phyloP scores from a whole-genome alignment of 139 green algal species.

The Asterochloris sp. region DNA sequence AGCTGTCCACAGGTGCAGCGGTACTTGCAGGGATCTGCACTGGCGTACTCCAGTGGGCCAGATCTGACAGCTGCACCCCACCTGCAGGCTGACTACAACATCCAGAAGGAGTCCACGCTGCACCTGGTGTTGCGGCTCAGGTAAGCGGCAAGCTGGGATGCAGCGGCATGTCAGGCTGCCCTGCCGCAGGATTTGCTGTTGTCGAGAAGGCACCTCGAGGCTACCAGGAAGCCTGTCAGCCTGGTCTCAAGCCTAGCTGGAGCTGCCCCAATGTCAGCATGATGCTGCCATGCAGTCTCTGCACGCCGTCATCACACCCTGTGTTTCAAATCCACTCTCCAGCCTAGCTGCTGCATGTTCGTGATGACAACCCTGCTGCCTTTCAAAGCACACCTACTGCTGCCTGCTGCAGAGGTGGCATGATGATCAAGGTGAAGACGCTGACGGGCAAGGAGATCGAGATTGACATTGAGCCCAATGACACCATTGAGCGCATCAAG shows the following conservation, averaged over 20 bases:
- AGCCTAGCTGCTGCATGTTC: background rate
- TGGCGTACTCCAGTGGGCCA: too few relatives aligned
- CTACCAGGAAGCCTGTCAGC: background rate
- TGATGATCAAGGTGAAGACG: constrained; percentile 96
- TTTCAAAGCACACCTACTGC: background rate
- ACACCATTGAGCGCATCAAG: constrained; percentile 98
- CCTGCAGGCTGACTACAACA: too few relatives aligned
- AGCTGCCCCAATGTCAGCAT: background rate
- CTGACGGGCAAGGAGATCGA: constrained; percentile 99
- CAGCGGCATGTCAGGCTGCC: too few relatives aligned
- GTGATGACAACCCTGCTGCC: background rate
- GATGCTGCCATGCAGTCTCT: background rate
- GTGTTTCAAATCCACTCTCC: background rate
- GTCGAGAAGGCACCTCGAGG: too few relatives aligned
- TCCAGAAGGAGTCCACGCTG: too few relatives aligned
- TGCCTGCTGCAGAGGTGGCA: constrained; percentile 40
- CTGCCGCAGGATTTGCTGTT: too few relatives aligned
- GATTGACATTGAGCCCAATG: constrained; percentile 98
- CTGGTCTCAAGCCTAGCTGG: background rate
- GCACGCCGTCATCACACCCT: background rate
- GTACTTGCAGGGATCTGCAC: too few relatives aligned
- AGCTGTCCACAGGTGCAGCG: too few relatives aligned
- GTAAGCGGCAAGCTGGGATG: too few relatives aligned
- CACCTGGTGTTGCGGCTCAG: too few relatives aligned
- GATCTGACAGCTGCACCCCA: too few relatives aligned